A percentile compares a stretch with the other conserved stretches of the same genome.
Evolutionary conservation across 2,329 filamentous ascomycete genomes (phyloP).

Genomic region (Pseudogymnoascus sp.): DNA sequence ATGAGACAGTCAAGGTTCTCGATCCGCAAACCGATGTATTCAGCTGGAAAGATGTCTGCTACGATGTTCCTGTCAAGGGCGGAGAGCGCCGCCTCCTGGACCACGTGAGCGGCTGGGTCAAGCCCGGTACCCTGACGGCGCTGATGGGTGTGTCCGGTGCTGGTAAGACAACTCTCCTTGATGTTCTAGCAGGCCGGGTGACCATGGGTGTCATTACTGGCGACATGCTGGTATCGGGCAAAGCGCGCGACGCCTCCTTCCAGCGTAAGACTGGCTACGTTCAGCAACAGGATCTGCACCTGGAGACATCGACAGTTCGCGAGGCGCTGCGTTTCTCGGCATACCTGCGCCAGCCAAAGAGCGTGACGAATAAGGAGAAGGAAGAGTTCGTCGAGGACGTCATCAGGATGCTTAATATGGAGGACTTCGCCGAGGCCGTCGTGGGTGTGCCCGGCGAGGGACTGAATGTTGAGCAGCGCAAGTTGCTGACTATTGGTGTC

Average conservation of each 20-base stretch:
- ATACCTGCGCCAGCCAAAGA: constrained; percentile 72
- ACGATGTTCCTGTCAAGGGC: constrained; percentile 64
- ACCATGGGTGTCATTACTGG: constrained; percentile 85
- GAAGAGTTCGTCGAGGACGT: constrained; percentile 83
- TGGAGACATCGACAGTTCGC: constrained; percentile 76
- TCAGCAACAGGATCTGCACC: constrained; percentile 86
- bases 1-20: constrained; percentile 21
- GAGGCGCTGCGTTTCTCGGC: constrained; percentile 85
- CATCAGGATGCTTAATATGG: constrained; percentile 85
- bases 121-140: constrained; percentile 61
- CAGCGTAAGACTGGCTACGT: constrained; percentile 90
- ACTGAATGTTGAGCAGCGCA: constrained; percentile 62
- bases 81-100: constrained; percentile 58
- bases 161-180: constrained; percentile 77
- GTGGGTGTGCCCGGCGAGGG: constrained; percentile 88
- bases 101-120: constrained; percentile 65
- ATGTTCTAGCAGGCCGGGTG: constrained; percentile 69
- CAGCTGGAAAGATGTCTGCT: constrained; percentile 46
- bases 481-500: constrained; percentile 88
- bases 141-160: constrained; percentile 69
- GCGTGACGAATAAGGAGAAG: constrained; percentile 68
- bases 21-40: constrained; percentile 25
- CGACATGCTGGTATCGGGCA: constrained; percentile 51
- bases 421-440: constrained; percentile 81
- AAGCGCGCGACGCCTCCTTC: constrained; percentile 58